phyloP scores from a whole-genome alignment of 2,329 filamentous ascomycete genomes.

The Colletotrichum orbiculare region DNA sequence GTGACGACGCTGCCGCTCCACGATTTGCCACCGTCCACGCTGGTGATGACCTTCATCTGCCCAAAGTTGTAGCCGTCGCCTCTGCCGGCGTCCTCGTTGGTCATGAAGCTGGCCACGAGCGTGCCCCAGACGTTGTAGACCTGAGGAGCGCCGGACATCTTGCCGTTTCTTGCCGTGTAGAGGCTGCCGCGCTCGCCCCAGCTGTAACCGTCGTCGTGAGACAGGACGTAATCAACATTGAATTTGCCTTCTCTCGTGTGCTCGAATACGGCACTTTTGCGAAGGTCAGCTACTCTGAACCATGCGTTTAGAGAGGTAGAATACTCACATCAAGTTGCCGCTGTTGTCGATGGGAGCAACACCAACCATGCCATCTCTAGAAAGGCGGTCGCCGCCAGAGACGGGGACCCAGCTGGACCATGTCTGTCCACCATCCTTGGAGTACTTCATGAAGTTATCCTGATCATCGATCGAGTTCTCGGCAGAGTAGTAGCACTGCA shows the following conservation, averaged over 20 bases:
- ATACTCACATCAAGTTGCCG: conserved; percentile 47
- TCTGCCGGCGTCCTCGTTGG: conserved; percentile 53
- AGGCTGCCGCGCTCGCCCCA: conserved; percentile 52
- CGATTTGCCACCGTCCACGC: conserved; percentile 40
- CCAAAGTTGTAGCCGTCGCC: conserved; percentile 36
- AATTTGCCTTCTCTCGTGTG: conserved; percentile 48
- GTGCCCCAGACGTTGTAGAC: conserved; percentile 54
- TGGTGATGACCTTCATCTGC: conserved; percentile 46
- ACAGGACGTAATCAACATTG: conserved; percentile 50
- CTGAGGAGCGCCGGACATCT: conserved; percentile 54
- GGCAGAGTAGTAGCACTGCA: conserved; percentile 57
- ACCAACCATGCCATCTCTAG: conserved; percentile 59
- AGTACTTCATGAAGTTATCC: conserved; percentile 54
- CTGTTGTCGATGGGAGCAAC: conserved; percentile 47
- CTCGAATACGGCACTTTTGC: conserved; percentile 53
- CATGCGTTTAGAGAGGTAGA: neutral
- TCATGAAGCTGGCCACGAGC: conserved; percentile 56
- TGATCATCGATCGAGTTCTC: conserved; percentile 53
- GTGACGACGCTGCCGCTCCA: conserved; percentile 44
- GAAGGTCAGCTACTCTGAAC: neutral
- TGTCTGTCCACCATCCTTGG: conserved; percentile 51
- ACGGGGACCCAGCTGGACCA: conserved; percentile 49
- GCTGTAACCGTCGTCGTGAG: conserved; percentile 52
- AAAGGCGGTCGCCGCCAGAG: conserved; percentile 46
- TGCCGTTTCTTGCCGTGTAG: conserved; percentile 48